Conservation (phyloP, 2,329 filamentous ascomycete species). For the Botryosphaeria dothidea region DNA sequence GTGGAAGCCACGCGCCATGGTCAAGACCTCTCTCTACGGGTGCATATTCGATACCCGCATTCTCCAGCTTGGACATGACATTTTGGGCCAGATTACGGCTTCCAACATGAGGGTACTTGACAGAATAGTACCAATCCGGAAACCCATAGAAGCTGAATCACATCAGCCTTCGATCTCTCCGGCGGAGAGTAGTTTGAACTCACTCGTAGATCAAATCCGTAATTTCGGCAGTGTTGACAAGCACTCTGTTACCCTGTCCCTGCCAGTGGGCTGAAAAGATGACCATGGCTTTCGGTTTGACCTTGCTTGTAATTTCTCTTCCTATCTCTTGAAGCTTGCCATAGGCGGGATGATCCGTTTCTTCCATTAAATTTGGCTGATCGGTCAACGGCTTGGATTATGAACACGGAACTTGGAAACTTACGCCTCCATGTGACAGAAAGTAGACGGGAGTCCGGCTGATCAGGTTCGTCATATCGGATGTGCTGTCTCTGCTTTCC, state of each 20-base stretch:
- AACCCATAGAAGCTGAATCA: conserved; percentile 62
- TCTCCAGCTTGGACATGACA: conserved; percentile 55
- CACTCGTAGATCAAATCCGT: conserved; percentile 68
- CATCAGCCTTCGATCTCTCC: background rate
- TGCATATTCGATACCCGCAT: conserved; percentile 61
- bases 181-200: background rate
- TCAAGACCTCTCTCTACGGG: conserved; percentile 67
- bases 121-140: conserved; percentile 65
- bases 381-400: background rate
- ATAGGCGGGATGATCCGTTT: conserved; percentile 69
- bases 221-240: conserved; percentile 66
- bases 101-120: conserved; percentile 63
- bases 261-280: conserved; percentile 82
- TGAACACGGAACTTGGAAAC: background rate
- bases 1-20: conserved; percentile 74
- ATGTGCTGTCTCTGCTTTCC: background rate
- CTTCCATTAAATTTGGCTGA: conserved; percentile 64
- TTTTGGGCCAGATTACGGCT: conserved; percentile 58
- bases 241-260: conserved; percentile 55
- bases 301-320: conserved; percentile 67
- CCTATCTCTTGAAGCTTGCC: conserved; percentile 65
- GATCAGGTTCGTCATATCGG: background rate
- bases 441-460: conserved; percentile 13
- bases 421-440: conserved; percentile 16
- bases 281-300: conserved; percentile 71